These are phyloP conservation scores for Epithemia pelagica DNA, from an alignment of 108 stramenopile species.

Conservation along the genomic window DNA sequence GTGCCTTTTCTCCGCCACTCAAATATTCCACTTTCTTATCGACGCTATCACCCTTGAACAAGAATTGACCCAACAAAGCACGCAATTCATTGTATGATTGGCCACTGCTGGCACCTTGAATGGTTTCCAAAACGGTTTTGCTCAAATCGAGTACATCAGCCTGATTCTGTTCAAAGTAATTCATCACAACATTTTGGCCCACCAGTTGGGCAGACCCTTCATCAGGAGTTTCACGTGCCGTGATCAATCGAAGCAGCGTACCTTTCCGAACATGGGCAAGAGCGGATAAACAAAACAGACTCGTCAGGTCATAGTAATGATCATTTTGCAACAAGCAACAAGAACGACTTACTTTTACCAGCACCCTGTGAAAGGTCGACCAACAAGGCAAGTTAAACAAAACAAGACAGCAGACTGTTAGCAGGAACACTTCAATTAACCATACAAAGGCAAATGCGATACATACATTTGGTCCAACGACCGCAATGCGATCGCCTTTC, in stretches of 20 bases:
- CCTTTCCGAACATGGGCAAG: constrained; percentile 67
- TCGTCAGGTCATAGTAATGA: neutral
- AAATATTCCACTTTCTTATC: constrained; percentile 84
- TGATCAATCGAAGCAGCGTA: constrained; percentile 79
- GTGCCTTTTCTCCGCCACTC: constrained; percentile 94
- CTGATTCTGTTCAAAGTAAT: constrained; percentile 95
- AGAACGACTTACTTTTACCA: too few species aligned
- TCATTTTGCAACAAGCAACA: neutral
- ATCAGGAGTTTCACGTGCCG: constrained; percentile 73
- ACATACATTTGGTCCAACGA: constrained; percentile 81
- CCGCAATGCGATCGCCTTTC: constrained; percentile 87
- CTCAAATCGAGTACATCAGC: constrained; percentile 88
- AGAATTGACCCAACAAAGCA: constrained; percentile 88
- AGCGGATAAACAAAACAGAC: too few species aligned
- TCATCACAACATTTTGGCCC: constrained; percentile 71
- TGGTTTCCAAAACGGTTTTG: constrained; percentile 82
- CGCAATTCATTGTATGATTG: constrained; percentile 90
- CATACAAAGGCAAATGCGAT: too few species aligned
- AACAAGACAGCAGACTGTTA: too few species aligned
- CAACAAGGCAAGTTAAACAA: too few species aligned
- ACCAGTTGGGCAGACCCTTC: constrained; percentile 60
- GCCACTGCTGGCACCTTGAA: constrained; percentile 65
- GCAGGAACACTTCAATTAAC: too few species aligned
- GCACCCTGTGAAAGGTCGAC: too few species aligned
- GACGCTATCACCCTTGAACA: constrained; percentile 93